phyloP scores from a whole-genome alignment of 129 eudicot species.

The Ambrosia trifida region DNA sequence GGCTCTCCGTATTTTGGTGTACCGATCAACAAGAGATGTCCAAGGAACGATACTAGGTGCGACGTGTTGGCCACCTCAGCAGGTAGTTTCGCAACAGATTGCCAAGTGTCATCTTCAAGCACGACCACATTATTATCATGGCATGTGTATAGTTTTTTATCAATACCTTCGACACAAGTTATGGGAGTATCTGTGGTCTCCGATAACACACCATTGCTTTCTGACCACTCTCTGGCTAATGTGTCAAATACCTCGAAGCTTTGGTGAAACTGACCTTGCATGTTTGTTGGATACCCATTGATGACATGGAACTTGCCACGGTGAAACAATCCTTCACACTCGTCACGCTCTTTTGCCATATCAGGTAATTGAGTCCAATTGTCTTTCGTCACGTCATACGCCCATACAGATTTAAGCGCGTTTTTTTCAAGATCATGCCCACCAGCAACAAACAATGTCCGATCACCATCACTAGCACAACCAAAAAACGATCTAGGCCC shows the following conservation, averaged over 20 bases:
- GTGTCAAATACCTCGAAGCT: conserved; percentile 46
- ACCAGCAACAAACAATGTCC: conserved; percentile 63
- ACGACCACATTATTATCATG: conserved; percentile 27
- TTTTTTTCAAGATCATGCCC: conserved; percentile 64
- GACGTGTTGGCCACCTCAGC: conserved; percentile 27
- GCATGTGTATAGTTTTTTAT: conserved; percentile 36
- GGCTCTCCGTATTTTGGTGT: conserved; percentile 36
- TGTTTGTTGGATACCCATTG: conserved; percentile 54
- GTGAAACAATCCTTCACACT: conserved; percentile 46
- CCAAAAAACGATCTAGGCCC: conserved; percentile 52
- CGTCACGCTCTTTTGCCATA: conserved; percentile 64
- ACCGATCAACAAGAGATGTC: conserved; percentile 57
- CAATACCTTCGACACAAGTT: conserved; percentile 36
- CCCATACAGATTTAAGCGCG: conserved; percentile 59
- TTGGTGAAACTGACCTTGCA: conserved; percentile 51
- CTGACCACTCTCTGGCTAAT: conserved; percentile 43
- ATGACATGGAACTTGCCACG: conserved; percentile 67
- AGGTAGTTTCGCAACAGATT: conserved; percentile 46
- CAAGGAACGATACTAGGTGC: conserved; percentile 45
- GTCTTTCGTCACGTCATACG: conserved; percentile 52
- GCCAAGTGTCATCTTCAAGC: conserved; percentile 36
- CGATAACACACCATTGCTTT: conserved; percentile 33
- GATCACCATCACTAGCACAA: conserved; percentile 46
- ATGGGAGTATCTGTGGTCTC: background rate
- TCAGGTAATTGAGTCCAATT: conserved; percentile 56